phyloP scores from a whole-genome alignment of 2,329 filamentous ascomycete species.

The Aspergillus novoparasiticus region DNA sequence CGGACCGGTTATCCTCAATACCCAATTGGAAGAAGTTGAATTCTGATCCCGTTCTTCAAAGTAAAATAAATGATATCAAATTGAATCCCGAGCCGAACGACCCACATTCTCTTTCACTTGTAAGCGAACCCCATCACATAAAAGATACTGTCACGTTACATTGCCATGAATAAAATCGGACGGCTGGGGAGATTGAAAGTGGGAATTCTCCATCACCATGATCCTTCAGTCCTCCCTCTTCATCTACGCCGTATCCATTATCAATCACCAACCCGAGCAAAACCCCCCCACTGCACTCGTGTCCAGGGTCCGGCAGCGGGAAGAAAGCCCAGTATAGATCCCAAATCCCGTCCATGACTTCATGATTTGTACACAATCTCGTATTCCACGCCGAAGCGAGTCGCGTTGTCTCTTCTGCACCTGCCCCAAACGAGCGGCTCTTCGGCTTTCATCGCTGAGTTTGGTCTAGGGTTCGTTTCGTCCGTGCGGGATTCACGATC shows the following conservation, averaged over 20 bases:
- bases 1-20: background rate
- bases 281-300: background rate
- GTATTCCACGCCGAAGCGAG: background rate
- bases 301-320: background rate
- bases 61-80: background rate
- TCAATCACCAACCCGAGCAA: background rate
- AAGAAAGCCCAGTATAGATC: background rate
- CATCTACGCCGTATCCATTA: background rate
- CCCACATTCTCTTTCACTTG: background rate
- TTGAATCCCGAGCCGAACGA: background rate
- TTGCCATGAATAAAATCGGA: no score
- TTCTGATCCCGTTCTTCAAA: background rate
- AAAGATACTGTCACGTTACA: background rate
- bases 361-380: background rate
- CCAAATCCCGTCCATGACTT: background rate
- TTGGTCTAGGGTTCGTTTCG: background rate
- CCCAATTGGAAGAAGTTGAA: background rate
- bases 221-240: background rate
- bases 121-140: background rate
- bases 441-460: background rate
- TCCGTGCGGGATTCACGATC: background rate
- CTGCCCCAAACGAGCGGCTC: background rate
- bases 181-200: constrained; percentile 2
- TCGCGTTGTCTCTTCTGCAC: background rate
- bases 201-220: background rate